Evolutionary conservation across 345 rosid genomes (phyloP).

Genomic region (Alliaria petiolata): DNA sequence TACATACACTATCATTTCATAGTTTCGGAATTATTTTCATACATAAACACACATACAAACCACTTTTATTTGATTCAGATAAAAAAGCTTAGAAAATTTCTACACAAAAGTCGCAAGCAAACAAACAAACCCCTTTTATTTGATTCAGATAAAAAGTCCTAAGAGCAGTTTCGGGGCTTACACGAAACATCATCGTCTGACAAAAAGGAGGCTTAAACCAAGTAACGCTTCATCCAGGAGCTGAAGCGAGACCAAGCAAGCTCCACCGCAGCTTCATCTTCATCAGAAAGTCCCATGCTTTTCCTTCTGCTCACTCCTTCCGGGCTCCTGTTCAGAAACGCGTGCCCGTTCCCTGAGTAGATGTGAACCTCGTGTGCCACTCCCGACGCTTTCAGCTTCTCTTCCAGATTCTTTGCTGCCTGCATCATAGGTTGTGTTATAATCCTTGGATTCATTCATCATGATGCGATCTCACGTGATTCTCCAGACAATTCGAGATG

Average conservation of each 20-base stretch:
- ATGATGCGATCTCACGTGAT: not conserved
- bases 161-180: not conserved
- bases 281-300: conserved; percentile 80
- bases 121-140: not conserved
- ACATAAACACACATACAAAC: no score
- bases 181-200: not conserved
- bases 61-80: no score
- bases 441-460: not conserved
- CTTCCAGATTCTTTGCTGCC: conserved; percentile 88
- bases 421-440: conserved; percentile 21
- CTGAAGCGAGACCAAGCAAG: conserved; percentile 91
- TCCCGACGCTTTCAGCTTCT: conserved; percentile 76
- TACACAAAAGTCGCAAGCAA: not conserved
- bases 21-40: no score
- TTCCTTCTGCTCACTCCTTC: conserved; percentile 81
- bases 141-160: not conserved
- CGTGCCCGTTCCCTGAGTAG: conserved; percentile 69
- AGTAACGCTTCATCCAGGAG: conserved; percentile 74
- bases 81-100: not conserved
- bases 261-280: conserved; percentile 73
- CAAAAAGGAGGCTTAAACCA: conserved; percentile 14
- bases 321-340: conserved; percentile 78
- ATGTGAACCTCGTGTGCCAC: conserved; percentile 74
- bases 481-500: not conserved
- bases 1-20: no score